Base-by-base conservation (phyloP, 2,329 filamentous ascomycete genomes). In the Monilinia fructicola region DNA sequence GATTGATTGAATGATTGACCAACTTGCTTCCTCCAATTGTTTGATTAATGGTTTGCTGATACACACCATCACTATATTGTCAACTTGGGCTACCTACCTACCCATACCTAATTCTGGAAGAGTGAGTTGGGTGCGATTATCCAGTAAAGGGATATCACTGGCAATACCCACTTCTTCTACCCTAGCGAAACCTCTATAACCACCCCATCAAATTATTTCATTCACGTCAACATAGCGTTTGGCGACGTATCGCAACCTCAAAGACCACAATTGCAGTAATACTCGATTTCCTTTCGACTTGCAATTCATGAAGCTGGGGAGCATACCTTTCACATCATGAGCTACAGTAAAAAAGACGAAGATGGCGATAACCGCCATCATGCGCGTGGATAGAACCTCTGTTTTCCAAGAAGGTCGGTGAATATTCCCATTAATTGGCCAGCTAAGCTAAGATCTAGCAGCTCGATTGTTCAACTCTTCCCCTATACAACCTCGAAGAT, bases 331-430 rank as follows among this genome's bases (percentile, higher is more conserved):
- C 64, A 68, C 82, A 87, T 74, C 77, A 97, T 97, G 93, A 95
- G 90, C 82, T 96, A 95, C 87, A 90, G 94, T 84, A 99, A 99
- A 84, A 98, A 97, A 85, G 94, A 99, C 81, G 95, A 98, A 85
- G 95, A 99, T 84, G 92, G 90, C 78, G 94, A 97, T 78, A 87
- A 87, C 90, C 78, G 90, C 91, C 78, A 86, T 98, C 83, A 90
- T 98, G 84, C 96, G 94, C 86, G 92, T 98, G 76, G 95, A 99
- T 83, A 90, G 96, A 77, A 97, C 94, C 67, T 93, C 94, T 75
- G 95, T 99, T 72, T 98, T 98, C 80, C 95, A 98, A 84, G 95
- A 99, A 90, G 95, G 95, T 97, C 81, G 69, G 73, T 72, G 69
- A 70, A 71, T 65, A 55, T 60, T 69, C 73, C 73, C 69, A 69